Percentiles rank a stretch among this genome's conserved stretches.
These are phyloP conservation scores for Eremochloa ophiuroides DNA, from an alignment of 176 grass and related monocot genomes.

Conservation along the genomic window DNA sequence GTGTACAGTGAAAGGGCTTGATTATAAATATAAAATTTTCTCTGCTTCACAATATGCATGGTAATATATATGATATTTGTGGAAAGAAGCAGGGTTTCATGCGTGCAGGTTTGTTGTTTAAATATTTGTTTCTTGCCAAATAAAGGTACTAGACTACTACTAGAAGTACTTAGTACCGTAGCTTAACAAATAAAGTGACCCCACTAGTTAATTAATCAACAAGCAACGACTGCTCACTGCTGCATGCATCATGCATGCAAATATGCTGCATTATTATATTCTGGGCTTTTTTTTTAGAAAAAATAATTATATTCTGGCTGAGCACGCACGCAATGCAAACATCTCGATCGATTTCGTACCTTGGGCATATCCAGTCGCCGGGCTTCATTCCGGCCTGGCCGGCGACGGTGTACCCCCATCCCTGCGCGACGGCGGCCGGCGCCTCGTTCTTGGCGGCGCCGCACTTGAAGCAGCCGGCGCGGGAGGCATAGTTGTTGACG, in stretches of 20 bases:
- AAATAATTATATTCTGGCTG: not conserved
- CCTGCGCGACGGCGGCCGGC: conserved; percentile 52
- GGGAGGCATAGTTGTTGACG: conserved; percentile 80
- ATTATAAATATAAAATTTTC: not conserved
- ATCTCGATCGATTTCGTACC: conserved; percentile 13
- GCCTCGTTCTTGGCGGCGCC: conserved; percentile 57
- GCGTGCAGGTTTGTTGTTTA: not conserved
- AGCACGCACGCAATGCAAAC: too few relatives aligned
- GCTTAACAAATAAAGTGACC: not conserved
- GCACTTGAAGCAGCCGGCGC: conserved; percentile 82
- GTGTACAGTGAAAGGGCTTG: not conserved
- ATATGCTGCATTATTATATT: conserved; percentile 37
- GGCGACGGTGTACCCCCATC: conserved; percentile 57
- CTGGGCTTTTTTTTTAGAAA: too few relatives aligned
- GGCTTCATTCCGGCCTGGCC: conserved; percentile 65
- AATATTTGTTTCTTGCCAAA: not conserved
- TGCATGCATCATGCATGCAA: conserved; percentile 31
- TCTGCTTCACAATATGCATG: too few relatives aligned
- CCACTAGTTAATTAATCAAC: not conserved
- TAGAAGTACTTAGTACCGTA: too few relatives aligned
- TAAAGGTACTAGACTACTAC: not conserved
- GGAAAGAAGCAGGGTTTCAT: not conserved
- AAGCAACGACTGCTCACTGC: conserved; percentile 14
- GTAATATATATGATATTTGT: too few relatives aligned
- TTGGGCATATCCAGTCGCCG: conserved; percentile 89